These are phyloP conservation scores for Ophiostoma quercus DNA, from an alignment of 2,329 filamentous ascomycete genomes.

Conservation along the genomic window DNA sequence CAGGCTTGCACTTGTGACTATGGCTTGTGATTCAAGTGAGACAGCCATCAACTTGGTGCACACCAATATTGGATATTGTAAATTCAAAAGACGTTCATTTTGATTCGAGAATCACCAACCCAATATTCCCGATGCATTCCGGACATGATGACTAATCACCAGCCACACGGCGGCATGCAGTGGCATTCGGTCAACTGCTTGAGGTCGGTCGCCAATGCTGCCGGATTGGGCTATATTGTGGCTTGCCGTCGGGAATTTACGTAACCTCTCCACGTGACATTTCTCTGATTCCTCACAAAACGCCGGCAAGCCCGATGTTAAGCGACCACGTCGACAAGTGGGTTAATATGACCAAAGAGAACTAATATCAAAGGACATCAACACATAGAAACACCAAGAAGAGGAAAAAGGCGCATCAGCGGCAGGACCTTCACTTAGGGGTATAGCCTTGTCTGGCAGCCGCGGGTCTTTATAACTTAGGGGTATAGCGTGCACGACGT, in stretches of 20 bases:
- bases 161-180: conserved; percentile 1
- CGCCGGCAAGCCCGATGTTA: not conserved
- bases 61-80: not conserved
- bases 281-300: not conserved
- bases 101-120: not conserved
- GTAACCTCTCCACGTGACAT: not conserved
- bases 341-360: conserved; percentile 7
- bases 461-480: conserved; percentile 7
- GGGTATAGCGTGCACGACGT: conserved; percentile 12
- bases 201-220: not conserved
- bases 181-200: not conserved
- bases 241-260: conserved; percentile 3
- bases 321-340: conserved; percentile 5
- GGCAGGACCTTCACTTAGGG: conserved; percentile 28
- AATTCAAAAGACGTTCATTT: not conserved
- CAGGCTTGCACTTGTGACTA: not conserved
- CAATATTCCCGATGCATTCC: not conserved
- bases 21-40: not conserved
- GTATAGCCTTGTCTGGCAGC: conserved; percentile 23
- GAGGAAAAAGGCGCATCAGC: conserved; percentile 2
- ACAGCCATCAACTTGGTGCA: not conserved
- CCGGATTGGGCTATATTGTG: not conserved
- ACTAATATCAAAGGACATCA: not conserved
- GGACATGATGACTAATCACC: not conserved
- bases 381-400: not conserved